phyloP scores from a whole-genome alignment of 495 filamentous ascomycete genomes.

The Talaromyces thailandensis region DNA sequence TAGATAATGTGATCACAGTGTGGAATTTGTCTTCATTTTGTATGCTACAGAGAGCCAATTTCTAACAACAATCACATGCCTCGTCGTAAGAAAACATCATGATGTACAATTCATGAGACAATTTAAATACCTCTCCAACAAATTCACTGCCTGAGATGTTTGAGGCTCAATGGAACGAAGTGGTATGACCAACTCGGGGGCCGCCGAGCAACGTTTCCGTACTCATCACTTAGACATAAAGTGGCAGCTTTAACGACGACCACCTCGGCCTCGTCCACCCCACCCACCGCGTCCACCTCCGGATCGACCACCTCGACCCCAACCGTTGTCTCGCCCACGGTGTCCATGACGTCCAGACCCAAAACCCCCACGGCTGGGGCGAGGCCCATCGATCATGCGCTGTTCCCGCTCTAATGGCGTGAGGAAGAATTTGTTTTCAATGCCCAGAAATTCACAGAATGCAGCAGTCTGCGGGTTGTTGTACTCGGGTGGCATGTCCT shows the following conservation, averaged over 20 bases:
- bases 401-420: conserved; percentile 56
- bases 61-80: background rate
- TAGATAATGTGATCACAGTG: conserved; percentile 10
- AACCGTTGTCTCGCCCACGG: conserved; percentile 11
- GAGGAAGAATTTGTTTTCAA: conserved; percentile 67
- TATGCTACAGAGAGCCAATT: background rate
- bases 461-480: conserved; percentile 68
- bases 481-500: conserved; percentile 59
- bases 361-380: conserved; percentile 17
- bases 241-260: background rate
- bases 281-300: conserved; percentile 12
- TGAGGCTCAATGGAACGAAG: background rate
- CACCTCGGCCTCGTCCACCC: conserved; percentile 14
- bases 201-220: background rate
- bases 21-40: background rate
- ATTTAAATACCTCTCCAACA: background rate
- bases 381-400: conserved; percentile 30
- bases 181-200: background rate
- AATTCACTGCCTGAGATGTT: background rate
- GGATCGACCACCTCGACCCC: conserved; percentile 12
- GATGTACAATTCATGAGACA: background rate
- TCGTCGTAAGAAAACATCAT: background rate
- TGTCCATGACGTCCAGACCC: conserved; percentile 6
- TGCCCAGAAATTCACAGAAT: conserved; percentile 71
- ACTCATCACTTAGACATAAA: background rate